Percentiles rank a stretch among this genome's conserved stretches.
phyloP scores from a whole-genome alignment of 1,284 basidiomycete genomes.

The Puccinia hordei region DNA sequence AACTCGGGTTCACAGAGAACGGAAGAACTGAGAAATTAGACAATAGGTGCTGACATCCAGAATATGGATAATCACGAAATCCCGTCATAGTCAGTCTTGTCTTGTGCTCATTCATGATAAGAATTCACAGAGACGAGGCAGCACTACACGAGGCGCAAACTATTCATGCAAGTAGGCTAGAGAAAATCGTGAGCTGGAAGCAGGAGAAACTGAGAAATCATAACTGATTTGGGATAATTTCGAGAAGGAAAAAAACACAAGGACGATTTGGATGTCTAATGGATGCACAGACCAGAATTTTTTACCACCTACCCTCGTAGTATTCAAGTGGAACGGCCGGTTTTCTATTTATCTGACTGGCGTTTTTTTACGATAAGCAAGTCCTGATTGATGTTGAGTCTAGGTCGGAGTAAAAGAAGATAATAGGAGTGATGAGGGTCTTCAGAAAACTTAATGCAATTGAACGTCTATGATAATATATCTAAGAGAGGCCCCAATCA shows the following conservation, averaged over 20 bases:
- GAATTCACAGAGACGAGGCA: background rate
- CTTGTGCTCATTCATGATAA: background rate
- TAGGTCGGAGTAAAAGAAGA: too few species aligned
- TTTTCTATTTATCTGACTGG: background rate
- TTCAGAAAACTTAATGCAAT: too few species aligned
- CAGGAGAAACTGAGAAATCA: background rate
- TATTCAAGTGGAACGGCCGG: background rate
- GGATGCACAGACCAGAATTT: background rate
- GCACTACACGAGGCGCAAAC: background rate
- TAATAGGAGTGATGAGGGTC: too few species aligned
- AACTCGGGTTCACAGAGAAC: background rate
- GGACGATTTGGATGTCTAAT: background rate
- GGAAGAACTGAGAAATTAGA: background rate
- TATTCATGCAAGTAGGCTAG: background rate
- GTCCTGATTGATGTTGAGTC: too few species aligned
- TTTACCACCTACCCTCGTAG: background rate
- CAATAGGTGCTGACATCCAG: background rate
- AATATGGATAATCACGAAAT: background rate
- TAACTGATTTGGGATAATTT: too few species aligned
- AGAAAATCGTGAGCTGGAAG: background rate
- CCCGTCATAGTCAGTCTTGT: constrained; percentile 3
- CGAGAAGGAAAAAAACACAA: background rate
- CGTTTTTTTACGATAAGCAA: too few species aligned
- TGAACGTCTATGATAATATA: too few species aligned
- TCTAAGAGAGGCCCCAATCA: too few species aligned